Percentiles rank a stretch among this genome's conserved stretches.
Evolutionary conservation across 495 filamentous ascomycete genomes (phyloP).

Genomic region (Daldinia grandis): DNA sequence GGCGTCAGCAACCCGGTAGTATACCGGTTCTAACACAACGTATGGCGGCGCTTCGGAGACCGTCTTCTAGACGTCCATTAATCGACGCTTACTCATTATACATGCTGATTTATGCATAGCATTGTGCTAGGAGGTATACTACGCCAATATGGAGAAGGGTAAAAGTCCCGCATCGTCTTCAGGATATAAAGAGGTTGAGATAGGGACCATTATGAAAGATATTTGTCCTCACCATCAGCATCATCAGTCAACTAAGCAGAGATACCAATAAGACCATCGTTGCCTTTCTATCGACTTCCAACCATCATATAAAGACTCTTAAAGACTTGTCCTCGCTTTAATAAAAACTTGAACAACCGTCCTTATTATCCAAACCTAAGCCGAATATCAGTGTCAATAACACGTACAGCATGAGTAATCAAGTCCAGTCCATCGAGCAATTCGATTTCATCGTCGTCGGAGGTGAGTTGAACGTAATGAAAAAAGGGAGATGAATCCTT

Average conservation of each 20-base stretch:
- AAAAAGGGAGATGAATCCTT: neutral
- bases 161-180: constrained; percentile 23
- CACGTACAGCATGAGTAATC: constrained; percentile 21
- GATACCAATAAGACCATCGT: neutral
- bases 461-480: constrained; percentile 9
- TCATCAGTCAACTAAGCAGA: constrained; percentile 5
- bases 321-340: neutral
- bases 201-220: constrained; percentile 3
- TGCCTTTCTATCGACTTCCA: neutral
- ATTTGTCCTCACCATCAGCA: constrained; percentile 7
- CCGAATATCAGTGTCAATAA: neutral
- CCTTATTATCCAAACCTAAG: neutral
- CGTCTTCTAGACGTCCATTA: constrained; percentile 2
- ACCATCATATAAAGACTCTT: neutral
- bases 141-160: constrained; percentile 7
- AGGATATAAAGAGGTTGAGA: constrained; percentile 26
- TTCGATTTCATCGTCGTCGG: constrained; percentile 41
- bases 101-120: constrained; percentile 12
- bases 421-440: constrained; percentile 29
- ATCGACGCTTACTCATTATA: constrained; percentile 35
- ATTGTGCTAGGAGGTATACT: constrained; percentile 6
- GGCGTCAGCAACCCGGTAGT: constrained; percentile 15
- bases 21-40: constrained; percentile 21
- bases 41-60: constrained; percentile 17
- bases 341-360: neutral